These are phyloP conservation scores for Candida yuanshanica DNA, from an alignment of 805 yeast species.

Conservation along the genomic window DNA sequence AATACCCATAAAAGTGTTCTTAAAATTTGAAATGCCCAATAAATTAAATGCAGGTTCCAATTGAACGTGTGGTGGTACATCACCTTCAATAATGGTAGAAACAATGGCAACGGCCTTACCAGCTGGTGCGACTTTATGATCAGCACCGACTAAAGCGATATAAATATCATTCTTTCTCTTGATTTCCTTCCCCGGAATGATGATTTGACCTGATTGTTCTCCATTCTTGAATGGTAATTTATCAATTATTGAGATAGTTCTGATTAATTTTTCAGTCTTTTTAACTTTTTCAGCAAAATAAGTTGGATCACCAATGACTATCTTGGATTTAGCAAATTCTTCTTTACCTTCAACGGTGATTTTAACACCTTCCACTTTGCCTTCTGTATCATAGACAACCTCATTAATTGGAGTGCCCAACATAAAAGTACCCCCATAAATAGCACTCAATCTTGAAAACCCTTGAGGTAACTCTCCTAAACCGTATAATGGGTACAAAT, in stretches of 20 bases:
- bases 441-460: slow-evolving; percentile 93
- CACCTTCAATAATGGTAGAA: slow-evolving; percentile 92
- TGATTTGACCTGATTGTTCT: slow-evolving; percentile 86
- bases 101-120: slow-evolving; percentile 91
- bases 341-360: slow-evolving; percentile 69
- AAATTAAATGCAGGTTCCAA: slow-evolving; percentile 90
- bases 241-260: slow-evolving; percentile 72
- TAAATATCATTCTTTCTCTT: slow-evolving; percentile 91
- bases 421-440: slow-evolving; percentile 98
- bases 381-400: slow-evolving; percentile 64
- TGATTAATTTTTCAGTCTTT: slow-evolving; percentile 33
- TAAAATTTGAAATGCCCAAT: slow-evolving; percentile 57
- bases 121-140: slow-evolving; percentile 85
- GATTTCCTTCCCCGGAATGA: slow-evolving; percentile 94
- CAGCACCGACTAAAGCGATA: slow-evolving; percentile 81
- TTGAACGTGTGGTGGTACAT: slow-evolving; percentile 89
- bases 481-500: slow-evolving; percentile 92
- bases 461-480: slow-evolving; percentile 99
- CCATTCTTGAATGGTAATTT: slow-evolving; percentile 79
- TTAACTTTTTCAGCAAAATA: slow-evolving; percentile 69
- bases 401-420: slow-evolving; percentile 94
- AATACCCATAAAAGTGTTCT: slow-evolving; percentile 76
- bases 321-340: slow-evolving; percentile 73
- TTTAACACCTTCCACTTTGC: slow-evolving; percentile 77
- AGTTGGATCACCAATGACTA: slow-evolving; percentile 95